phyloP scores from a whole-genome alignment of 768 basidiomycete species.

The Naganishia vishniacii region DNA sequence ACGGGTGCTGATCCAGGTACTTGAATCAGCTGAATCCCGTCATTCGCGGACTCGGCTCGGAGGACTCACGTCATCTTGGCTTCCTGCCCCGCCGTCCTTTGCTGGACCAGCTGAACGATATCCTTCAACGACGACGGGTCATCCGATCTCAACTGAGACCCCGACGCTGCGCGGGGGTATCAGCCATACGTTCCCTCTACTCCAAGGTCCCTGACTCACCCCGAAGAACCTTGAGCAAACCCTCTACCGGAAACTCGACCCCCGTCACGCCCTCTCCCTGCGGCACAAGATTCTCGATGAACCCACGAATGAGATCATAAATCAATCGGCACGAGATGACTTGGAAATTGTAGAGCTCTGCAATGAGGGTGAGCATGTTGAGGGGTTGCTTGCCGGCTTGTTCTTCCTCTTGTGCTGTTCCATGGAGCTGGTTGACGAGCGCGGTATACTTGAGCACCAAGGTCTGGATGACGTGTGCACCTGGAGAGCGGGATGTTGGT shows the following conservation, averaged over 20 bases:
- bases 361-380: constrained; percentile 78
- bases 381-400: constrained; percentile 75
- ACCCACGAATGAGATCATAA: constrained; percentile 76
- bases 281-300: constrained; percentile 56
- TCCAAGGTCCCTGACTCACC: constrained; percentile 26
- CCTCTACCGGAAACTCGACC: constrained; percentile 72
- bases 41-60: no score
- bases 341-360: constrained; percentile 93
- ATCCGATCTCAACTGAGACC: constrained; percentile 80
- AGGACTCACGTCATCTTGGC: constrained; percentile 50
- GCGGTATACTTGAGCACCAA: constrained; percentile 58
- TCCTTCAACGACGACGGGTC: constrained; percentile 89
- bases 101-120: constrained; percentile 75
- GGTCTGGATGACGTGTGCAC: constrained; percentile 74
- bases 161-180: constrained; percentile 61
- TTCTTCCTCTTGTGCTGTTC: constrained; percentile 28
- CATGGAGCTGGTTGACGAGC: constrained; percentile 16
- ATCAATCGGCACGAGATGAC: constrained; percentile 82
- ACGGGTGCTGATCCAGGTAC: no score
- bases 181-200: neutral
- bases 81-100: constrained; percentile 58
- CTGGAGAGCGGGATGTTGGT: constrained; percentile 51
- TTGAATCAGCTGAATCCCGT: no score
- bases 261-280: constrained; percentile 50
- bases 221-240: constrained; percentile 74